Evolutionary conservation across 148 eudicot genomes (phyloP), one percentile per base, ranked within the genome.

Genomic region (Rhododendron henanense): DNA sequence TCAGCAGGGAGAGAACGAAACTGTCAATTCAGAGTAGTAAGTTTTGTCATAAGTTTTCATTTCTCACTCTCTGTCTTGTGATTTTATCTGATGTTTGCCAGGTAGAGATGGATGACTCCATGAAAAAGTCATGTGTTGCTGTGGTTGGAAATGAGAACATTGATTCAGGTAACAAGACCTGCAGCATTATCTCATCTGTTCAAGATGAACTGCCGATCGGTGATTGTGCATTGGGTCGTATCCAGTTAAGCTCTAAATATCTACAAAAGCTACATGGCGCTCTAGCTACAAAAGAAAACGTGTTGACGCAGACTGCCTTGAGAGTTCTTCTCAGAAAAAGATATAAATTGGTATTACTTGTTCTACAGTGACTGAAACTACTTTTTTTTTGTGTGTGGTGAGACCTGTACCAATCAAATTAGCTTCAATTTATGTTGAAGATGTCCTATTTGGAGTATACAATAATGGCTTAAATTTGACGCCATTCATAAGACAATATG

Each of bases 271-370:
- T 88, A 19, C 88, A 84, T 57, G 86, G 47, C 14, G 79, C 85
- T 65, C 85, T 88, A 79, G 88, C 88, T 51, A 78, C 88, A 57
- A 89, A 87, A 79, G 88, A 90, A 21, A 79, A 87, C 65, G 81
- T 84, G 50, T 55, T 94, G 74, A 88, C 92, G 50, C 86, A 90
- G 87, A 83, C 94, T 85, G 93, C 92, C 44, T 86, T 93, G 71
- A 90, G 81, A 85, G 89, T 73, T 91, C 92, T 94, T 48, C 79
- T 57, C 44, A 85, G 84, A 48, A 91, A 90, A 89, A 91, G 91
- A 81, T 88, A 88, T 82, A 91, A 83, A 85, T 90, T 94, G 95
- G 97, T 93, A 91, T 63, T 31, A 16, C 67, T 45, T 71, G 31
- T 81, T 67, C 59, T 59, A 41, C 50, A n/a, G 39, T 33, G 50